Percentiles rank a stretch among this genome's conserved stretches.
phyloP scores from a whole-genome alignment of 345 rosid genomes.

The Linum usitatissimum region DNA sequence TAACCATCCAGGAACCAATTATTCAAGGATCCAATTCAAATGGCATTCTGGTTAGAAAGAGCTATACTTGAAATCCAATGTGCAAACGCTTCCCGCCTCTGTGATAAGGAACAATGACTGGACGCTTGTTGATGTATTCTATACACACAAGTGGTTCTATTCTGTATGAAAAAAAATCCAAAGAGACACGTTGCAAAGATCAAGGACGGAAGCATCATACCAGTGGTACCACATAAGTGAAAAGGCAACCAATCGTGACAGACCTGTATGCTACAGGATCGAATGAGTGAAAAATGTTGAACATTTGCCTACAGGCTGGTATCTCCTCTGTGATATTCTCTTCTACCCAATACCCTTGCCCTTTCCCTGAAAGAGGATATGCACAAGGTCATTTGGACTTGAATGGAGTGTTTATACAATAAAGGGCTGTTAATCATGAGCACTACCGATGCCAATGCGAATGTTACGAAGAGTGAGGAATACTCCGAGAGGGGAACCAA shows the following conservation, averaged over 20 bases:
- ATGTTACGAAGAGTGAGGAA: conserved; percentile 88
- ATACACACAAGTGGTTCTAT: too few species aligned
- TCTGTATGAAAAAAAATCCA: conserved; percentile 13
- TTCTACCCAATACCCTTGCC: conserved; percentile 76
- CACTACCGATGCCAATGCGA: conserved; percentile 78
- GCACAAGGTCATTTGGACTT: neutral
- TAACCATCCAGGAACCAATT: too few species aligned
- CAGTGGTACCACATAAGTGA: neutral
- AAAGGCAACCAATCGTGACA: conserved; percentile 5
- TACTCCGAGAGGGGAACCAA: conserved; percentile 98
- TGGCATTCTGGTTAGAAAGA: neutral
- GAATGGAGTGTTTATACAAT: neutral
- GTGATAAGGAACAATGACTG: conserved; percentile 87
- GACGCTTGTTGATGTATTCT: conserved; percentile 45
- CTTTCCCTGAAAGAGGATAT: conserved; percentile 45
- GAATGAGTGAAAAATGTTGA: conserved; percentile 93
- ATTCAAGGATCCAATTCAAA: neutral
- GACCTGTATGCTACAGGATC: conserved; percentile 99
- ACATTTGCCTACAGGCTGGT: conserved; percentile 91
- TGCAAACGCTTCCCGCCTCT: conserved; percentile 95
- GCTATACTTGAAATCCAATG: conserved; percentile 72
- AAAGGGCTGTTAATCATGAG: neutral
- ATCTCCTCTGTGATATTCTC: conserved; percentile 77
- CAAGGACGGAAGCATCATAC: conserved; percentile 1
- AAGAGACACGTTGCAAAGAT: too few species aligned